A percentile compares a stretch with the other conserved stretches of the same genome.
These are phyloP conservation scores for Thinopyrum obtusiflorum DNA, from an alignment of 202 grass and related monocot genomes.

Conservation along the genomic window DNA sequence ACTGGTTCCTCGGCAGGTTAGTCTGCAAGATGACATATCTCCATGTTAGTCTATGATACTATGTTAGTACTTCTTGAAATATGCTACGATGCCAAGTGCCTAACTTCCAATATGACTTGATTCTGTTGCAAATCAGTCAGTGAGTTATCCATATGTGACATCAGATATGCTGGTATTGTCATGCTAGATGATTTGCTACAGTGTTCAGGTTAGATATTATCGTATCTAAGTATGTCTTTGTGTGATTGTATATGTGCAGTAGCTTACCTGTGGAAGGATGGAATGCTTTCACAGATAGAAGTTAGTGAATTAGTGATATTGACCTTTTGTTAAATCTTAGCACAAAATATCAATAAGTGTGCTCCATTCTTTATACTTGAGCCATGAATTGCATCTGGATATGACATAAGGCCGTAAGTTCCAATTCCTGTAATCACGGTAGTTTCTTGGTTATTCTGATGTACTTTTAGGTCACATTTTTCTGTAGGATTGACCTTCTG, in stretches of 20 bases:
- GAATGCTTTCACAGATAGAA: not conserved
- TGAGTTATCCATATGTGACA: not conserved
- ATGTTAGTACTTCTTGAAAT: not conserved
- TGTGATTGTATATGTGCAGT: not conserved
- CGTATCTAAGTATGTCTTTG: not conserved
- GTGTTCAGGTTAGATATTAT: not conserved
- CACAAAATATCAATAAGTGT: not conserved
- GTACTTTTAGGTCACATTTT: not conserved
- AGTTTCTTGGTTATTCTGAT: not conserved
- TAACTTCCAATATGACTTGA: not conserved
- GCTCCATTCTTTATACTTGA: not conserved
- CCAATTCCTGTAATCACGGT: not conserved
- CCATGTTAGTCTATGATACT: not conserved
- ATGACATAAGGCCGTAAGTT: not conserved
- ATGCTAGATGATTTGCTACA: not conserved
- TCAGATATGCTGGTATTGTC: not conserved
- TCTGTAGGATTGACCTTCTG: not conserved
- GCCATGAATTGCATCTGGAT: not conserved
- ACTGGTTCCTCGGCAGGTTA: constrained; percentile 75
- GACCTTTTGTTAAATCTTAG: not conserved
- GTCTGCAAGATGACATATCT: constrained; percentile 1
- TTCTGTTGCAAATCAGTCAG: not conserved
- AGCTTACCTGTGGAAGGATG: not conserved
- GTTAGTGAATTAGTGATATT: not conserved
- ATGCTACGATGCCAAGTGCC: not conserved